phyloP scores from a whole-genome alignment of 805 yeast genomes.

The Candida suzukii region DNA sequence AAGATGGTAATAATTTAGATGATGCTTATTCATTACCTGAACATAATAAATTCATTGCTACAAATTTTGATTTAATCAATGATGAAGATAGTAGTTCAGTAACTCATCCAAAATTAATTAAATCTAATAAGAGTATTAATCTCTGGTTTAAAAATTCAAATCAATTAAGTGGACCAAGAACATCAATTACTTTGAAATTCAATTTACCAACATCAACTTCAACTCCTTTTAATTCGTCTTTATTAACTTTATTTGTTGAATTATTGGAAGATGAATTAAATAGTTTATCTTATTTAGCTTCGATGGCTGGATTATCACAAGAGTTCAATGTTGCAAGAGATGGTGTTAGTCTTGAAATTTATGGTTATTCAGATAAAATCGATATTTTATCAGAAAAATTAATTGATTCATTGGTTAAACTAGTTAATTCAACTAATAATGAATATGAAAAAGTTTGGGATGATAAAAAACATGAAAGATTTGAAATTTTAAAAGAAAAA shows the following conservation, averaged over 20 bases:
- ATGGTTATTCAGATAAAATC: constrained; percentile 83
- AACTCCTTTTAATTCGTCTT: constrained; percentile 51
- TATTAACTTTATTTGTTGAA: constrained; percentile 59
- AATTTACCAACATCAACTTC: constrained; percentile 57
- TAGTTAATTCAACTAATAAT: constrained; percentile 21
- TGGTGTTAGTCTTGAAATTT: constrained; percentile 60
- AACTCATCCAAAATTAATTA: constrained; percentile 54
- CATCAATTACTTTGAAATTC: constrained; percentile 56
- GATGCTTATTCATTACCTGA: constrained; percentile 40
- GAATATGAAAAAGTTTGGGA: constrained; percentile 16
- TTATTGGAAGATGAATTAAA: constrained; percentile 68
- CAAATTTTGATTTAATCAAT: constrained; percentile 52
- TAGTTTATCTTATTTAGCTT: constrained; percentile 77
- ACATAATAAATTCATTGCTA: constrained; percentile 77
- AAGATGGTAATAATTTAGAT: constrained; percentile 31
- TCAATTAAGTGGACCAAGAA: constrained; percentile 82
- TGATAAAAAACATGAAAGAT: constrained; percentile 45
- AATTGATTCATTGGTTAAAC: constrained; percentile 43
- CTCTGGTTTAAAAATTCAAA: constrained; percentile 92
- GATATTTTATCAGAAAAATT: constrained; percentile 55
- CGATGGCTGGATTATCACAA: constrained; percentile 67
- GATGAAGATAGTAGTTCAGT: constrained; percentile 29
- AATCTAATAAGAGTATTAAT: constrained; percentile 41
- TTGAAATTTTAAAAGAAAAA: constrained; percentile 60
- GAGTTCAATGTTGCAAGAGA: constrained; percentile 53